Percentiles rank a stretch among this genome's conserved stretches.
Evolutionary conservation across 768 basidiomycete genomes (phyloP).

Genomic region (Mycena sanguinolenta): DNA sequence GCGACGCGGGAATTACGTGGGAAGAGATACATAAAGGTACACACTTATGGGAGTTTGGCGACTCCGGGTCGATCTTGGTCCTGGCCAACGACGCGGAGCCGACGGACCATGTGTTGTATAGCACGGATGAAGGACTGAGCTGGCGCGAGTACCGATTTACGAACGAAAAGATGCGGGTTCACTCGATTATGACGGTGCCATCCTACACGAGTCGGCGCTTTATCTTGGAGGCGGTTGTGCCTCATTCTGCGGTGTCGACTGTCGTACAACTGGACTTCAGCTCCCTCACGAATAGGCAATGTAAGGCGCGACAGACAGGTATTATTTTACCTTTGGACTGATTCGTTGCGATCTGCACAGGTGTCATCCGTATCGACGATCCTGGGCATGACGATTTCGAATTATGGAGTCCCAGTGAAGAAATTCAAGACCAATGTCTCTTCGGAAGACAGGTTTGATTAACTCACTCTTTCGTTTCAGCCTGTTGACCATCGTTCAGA

Average conservation of each 20-base stretch:
- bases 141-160: conserved; percentile 93
- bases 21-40: conserved; percentile 98
- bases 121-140: conserved; percentile 86
- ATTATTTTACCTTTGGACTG: no score
- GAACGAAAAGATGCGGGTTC: conserved; percentile 78
- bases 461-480: background rate
- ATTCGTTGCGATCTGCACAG: conserved; percentile 78
- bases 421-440: conserved; percentile 86
- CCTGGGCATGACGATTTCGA: conserved; percentile 90
- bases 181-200: conserved; percentile 88
- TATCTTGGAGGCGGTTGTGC: conserved; percentile 80
- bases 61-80: no score
- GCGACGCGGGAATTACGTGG: conserved; percentile 97
- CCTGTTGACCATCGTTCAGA: conserved; percentile 60
- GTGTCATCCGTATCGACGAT: conserved; percentile 74
- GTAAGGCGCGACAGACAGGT: no score
- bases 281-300: conserved; percentile 77
- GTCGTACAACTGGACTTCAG: conserved; percentile 92
- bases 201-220: conserved; percentile 92
- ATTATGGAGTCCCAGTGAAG: conserved; percentile 90
- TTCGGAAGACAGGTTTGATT: conserved; percentile 86
- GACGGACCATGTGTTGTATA: conserved; percentile 89
- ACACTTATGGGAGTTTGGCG: conserved; percentile 98
- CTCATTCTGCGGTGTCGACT: conserved; percentile 65
- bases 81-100: conserved; percentile 95